Evolutionary conservation across 192 early-diverging fungal species (phyloP), one percentile per base, ranked within the genome.

Genomic region (Podila minutissima): DNA sequence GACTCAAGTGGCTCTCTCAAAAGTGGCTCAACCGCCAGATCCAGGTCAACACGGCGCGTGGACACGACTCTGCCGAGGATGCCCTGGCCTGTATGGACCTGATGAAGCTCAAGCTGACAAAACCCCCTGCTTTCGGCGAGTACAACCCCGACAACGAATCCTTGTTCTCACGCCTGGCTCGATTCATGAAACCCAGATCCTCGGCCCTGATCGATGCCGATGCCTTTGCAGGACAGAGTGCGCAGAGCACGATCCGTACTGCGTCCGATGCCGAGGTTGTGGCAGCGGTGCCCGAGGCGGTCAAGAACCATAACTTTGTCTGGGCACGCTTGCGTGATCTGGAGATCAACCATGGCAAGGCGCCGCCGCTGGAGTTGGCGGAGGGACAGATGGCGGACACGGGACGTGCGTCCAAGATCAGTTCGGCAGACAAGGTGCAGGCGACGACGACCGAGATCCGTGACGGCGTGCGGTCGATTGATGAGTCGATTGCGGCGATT

Each of bases 61-160:
- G 93, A 41, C 93, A 94, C 85, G 91, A 93, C 78, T 88, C 88
- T 66, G 71, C 83, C 24, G 91, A 93, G 72, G 93, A 94, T 88
- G 91, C 93, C 17, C 64, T 71, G 24, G 88, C 91, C 12, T 86
- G 86, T 22, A 71, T 94, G 61, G 92, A 94, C 74, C 60, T 94
- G 0, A 75, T 91, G 37, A 86, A 89, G 71, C 69, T 88, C 46
- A 91, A 88, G 35, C n/a, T 92, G 35, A 51, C 72, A 51, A 69
- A 82, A 13, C 83, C 84, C 4, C 28, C 67, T 19, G 64, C 49
- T 11, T 89, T 83, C 64, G 87, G 88, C 33, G 68, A 74, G 38
- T 79, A 68, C 33, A 41, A 33, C 26, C 69, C 82, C 55, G 70
- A 82, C 28, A 74, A 72, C 0, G 83, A 87, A n/a, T 71, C 83